Evolutionary conservation across 2,329 filamentous ascomycete species (phyloP).

Genomic region (Coniochaeta ligniaria): DNA sequence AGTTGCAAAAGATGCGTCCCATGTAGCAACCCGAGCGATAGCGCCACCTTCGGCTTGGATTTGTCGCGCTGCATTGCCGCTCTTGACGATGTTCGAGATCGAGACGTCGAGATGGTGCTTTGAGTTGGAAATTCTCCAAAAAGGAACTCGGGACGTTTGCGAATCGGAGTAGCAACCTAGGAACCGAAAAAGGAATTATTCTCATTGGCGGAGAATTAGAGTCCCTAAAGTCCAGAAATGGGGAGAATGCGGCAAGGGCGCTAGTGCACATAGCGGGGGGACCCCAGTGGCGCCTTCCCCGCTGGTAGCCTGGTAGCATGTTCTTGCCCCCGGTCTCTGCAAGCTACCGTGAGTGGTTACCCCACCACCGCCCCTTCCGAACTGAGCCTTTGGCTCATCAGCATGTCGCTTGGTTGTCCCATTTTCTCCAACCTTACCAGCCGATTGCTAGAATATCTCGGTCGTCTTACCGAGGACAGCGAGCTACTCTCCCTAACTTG

Average conservation of each 20-base stretch:
- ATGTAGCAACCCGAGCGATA: neutral
- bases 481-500: neutral
- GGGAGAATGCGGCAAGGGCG: slow-evolving; percentile 1
- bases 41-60: neutral
- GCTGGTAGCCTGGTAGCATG: neutral
- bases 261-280: neutral
- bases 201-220: slow-evolving; percentile 1
- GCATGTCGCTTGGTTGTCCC: neutral
- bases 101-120: neutral
- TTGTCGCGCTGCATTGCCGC: neutral
- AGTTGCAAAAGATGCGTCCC: neutral
- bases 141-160: neutral
- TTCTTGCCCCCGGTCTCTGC: neutral
- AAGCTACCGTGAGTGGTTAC: neutral
- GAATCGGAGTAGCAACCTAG: neutral
- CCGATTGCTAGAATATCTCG: neutral
- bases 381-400: neutral
- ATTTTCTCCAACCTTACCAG: neutral
- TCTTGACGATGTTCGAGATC: neutral
- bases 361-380: neutral
- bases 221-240: slow-evolving; percentile 2
- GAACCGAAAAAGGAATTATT: neutral
- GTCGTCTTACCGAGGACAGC: neutral
- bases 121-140: neutral
- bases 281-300: slow-evolving; percentile 1